phyloP scores from a whole-genome alignment of 2,329 filamentous ascomycete species.

The Monosporascus cannonballus region DNA sequence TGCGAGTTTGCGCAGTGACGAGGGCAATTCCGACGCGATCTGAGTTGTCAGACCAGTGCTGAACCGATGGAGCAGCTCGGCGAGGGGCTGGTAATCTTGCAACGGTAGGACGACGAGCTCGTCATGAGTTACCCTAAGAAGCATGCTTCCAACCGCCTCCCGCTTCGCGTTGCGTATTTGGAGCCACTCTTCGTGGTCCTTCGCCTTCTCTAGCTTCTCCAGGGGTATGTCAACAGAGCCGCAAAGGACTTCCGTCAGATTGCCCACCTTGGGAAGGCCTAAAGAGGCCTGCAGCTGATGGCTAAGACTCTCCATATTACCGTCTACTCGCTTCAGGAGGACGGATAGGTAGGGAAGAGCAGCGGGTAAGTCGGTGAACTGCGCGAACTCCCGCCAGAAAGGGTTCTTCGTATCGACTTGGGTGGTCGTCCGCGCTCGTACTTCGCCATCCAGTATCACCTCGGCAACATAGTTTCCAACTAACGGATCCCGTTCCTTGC shows the following conservation, averaged over 20 bases:
- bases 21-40: constrained; percentile 72
- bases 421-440: constrained; percentile 67
- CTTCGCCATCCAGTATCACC: constrained; percentile 72
- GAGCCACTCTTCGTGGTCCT: constrained; percentile 84
- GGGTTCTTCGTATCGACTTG: constrained; percentile 67
- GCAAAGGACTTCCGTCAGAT: constrained; percentile 46
- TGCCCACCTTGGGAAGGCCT: constrained; percentile 35
- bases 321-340: constrained; percentile 61
- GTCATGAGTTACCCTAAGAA: constrained; percentile 76
- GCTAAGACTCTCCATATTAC: constrained; percentile 39
- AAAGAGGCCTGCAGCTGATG: constrained; percentile 38
- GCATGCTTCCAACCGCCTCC: constrained; percentile 73
- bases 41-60: constrained; percentile 77
- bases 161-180: constrained; percentile 71
- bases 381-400: constrained; percentile 77
- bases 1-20: constrained; percentile 71
- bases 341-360: constrained; percentile 64
- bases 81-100: constrained; percentile 77
- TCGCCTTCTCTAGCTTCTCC: constrained; percentile 69
- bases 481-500: constrained; percentile 38
- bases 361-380: constrained; percentile 68
- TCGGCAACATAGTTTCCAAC: constrained; percentile 72
- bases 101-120: constrained; percentile 85
- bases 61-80: constrained; percentile 79
- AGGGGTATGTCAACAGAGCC: constrained; percentile 79